Evolutionary conservation across 805 yeast genomes (phyloP), one percentile per base, ranked within the genome.

Genomic region (Zygosaccharomyces lentus): DNA sequence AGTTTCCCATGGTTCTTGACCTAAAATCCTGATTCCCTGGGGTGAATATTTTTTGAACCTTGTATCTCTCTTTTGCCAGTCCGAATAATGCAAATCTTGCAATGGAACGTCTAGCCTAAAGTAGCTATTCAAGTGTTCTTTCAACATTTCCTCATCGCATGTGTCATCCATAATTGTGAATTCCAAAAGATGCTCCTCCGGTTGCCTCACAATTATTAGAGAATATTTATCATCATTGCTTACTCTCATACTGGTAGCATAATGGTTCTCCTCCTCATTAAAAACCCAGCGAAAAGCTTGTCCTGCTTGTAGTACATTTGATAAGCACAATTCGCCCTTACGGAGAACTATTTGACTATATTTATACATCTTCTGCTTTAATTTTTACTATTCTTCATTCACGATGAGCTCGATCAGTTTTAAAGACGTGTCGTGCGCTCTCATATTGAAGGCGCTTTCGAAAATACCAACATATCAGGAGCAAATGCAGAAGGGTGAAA

Each of bases 1-100:
- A 35, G 91, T 88, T 55, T 93, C 99, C 98, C 98, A 93, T 0
- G 99, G 98, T 53, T 91, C 96, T 64, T 93, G 98, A 30, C 90
- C 74, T 23, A 93, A 73, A 51, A 91, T 87, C 25, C 99, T 69
- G 15, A 91, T 81, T 0, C 97, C 98, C 3, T 71, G 71, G 45
- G 62, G 51, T 4, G 68, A 43, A 43, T 60, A 61, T 41, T 62
- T 65, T 37, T 61, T 62, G 56, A 81, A 83, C 16, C 69, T 64
- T 15, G 69, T 41, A 60, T 88, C 95, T 15, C 66, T 73, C 0
- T 51, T 46, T 2, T 73, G 53, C 96, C 98, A 90, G 15, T 75
- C 70, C 1, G 57, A 48, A 10, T 41, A 24, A 58, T 84, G 84
- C 9, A 90, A 69, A 0, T 69, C 64, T 2, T 58, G 61, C 24